These are phyloP conservation scores for Avena eriantha DNA, from an alignment of 176 grass and related monocot species.

Conservation along the genomic window DNA sequence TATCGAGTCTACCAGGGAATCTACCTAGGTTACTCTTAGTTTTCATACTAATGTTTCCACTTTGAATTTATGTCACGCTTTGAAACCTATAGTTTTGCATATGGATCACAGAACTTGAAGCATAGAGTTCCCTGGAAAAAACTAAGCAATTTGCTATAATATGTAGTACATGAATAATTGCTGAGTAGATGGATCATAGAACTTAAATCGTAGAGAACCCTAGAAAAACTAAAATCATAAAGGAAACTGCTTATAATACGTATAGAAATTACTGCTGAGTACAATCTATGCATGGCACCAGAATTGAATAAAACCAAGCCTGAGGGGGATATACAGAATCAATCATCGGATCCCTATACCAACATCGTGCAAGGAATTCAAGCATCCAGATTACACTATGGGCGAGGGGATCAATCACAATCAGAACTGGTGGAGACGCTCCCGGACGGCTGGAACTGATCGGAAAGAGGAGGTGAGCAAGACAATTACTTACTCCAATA, in stretches of 20 bases:
- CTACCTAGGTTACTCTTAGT: too few species aligned
- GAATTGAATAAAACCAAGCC: neutral
- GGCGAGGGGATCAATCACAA: neutral
- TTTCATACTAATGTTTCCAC: neutral
- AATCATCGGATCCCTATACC: neutral
- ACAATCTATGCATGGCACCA: neutral
- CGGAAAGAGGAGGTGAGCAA: neutral
- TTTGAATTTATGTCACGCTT: neutral
- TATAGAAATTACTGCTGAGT: neutral
- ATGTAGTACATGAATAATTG: neutral
- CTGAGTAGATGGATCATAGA: neutral
- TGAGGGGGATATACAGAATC: neutral
- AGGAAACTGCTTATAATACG: neutral
- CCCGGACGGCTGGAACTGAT: neutral
- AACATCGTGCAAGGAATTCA: neutral
- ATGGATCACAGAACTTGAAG: neutral
- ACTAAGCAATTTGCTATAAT: neutral
- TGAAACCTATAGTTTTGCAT: neutral
- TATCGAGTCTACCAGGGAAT: too few species aligned
- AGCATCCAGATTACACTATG: neutral
- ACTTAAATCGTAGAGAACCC: neutral
- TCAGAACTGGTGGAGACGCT: neutral
- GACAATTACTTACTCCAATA: neutral
- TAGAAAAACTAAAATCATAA: neutral
- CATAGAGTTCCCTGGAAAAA: neutral